Conservation (phyloP, 177 flowering plant genomes). For the Vitis hybrid region DNA sequence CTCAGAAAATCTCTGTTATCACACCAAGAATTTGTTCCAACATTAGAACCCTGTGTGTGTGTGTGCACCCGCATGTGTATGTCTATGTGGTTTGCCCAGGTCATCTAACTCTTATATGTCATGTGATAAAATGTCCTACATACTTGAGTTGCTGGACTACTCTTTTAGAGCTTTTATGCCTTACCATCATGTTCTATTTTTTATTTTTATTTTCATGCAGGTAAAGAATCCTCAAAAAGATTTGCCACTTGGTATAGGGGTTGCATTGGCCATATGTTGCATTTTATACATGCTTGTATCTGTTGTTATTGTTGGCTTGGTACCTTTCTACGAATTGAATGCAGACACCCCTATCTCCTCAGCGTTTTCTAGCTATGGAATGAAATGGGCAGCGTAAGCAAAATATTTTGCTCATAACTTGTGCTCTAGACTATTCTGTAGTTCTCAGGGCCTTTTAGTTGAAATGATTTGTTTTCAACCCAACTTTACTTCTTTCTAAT, state of each 20-base stretch:
- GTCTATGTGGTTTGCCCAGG: too few relatives aligned
- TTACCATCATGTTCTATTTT: not conserved
- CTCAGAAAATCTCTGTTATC: too few relatives aligned
- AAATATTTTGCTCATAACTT: too few relatives aligned
- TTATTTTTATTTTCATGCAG: conserved; percentile 31
- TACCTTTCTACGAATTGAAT: conserved; percentile 90
- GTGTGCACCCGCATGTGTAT: too few relatives aligned
- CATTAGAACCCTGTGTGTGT: too few relatives aligned
- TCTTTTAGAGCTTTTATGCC: too few relatives aligned
- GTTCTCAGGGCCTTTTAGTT: not conserved
- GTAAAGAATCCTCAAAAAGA: conserved; percentile 93
- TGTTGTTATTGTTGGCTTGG: conserved; percentile 85
- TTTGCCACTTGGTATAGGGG: conserved; percentile 87
- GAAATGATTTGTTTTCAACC: not conserved
- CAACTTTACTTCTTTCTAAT: conserved; percentile 6
- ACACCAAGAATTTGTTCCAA: too few relatives aligned
- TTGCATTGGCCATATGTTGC: conserved; percentile 78
- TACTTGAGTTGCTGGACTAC: too few relatives aligned
- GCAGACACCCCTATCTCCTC: conserved; percentile 96
- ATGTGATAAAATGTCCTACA: too few relatives aligned
- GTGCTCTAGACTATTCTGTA: not conserved
- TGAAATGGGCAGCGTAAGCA: conserved; percentile 95
- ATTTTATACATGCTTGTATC: conserved; percentile 91
- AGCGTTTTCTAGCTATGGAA: conserved; percentile 84
- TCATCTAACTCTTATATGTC: too few relatives aligned